Conservation (phyloP, 305 asterid species). For the Petunia hybrid region DNA sequence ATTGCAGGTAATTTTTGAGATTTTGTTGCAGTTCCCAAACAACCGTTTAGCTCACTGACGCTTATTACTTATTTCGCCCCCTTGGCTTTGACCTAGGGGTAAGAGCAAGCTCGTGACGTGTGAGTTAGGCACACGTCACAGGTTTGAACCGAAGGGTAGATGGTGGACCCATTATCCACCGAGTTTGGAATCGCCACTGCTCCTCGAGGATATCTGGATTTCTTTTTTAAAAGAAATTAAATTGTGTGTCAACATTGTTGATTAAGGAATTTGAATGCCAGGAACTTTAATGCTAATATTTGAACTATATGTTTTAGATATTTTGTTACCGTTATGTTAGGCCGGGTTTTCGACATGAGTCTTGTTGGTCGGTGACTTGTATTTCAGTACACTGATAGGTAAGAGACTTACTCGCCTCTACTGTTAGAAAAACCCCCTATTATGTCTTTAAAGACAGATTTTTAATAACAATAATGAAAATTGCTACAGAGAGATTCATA, state of each 20-base stretch:
- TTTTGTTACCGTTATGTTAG: background rate
- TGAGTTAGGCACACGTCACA: too few species aligned
- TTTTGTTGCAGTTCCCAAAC: background rate
- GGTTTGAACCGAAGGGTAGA: too few species aligned
- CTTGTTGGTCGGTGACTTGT: background rate
- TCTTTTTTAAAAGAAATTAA: too few species aligned
- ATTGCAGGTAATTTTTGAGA: constrained; percentile 64
- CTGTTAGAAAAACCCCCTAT: background rate
- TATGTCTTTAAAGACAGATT: background rate
- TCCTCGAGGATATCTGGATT: too few species aligned
- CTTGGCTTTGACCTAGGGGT: too few species aligned
- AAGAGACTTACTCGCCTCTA: background rate
- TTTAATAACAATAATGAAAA: background rate
- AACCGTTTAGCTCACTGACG: background rate
- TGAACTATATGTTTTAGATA: too few species aligned
- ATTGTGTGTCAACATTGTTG: too few species aligned
- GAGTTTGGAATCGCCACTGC: too few species aligned
- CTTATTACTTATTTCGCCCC: too few species aligned
- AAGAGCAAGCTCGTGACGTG: too few species aligned
- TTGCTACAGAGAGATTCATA: background rate
- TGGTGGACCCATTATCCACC: too few species aligned
- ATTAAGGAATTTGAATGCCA: background rate
- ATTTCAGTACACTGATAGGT: background rate
- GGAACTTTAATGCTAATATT: background rate
- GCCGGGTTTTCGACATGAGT: background rate